Evolutionary conservation across 2,329 filamentous ascomycete genomes (phyloP), one percentile per base, ranked within the genome.

Genomic region (Aspergillus brunneoviolaceus): DNA sequence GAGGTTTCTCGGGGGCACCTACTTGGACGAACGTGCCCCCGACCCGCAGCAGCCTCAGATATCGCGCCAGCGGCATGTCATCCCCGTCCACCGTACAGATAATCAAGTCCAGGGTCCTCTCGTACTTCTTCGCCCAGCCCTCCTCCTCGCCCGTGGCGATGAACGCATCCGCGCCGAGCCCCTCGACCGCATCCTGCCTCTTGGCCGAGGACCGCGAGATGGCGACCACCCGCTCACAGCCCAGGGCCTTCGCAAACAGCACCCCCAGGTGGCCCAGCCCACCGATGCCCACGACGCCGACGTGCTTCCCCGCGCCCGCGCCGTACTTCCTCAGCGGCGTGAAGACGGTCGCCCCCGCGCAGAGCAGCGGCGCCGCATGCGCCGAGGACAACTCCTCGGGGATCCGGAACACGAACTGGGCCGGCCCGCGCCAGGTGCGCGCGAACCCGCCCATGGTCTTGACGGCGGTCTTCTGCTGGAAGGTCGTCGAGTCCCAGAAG

Each of bases 261-360:
- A 94, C 72, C 0, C 85, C 90, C 64, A 92, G 86, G 71, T 94
- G 89, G 0, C 90, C 89, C 0, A 92, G 76, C 0, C 90, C 89
- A 6, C 90, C 90, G 12, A 93, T 80, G 6, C 90, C 89, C 12
- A 91, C 79, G 56, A 94, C 84, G 0, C 86, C 90, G 0, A 94
- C 88, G 4, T 77, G 81, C 73, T 89, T 90, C 4, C 89, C 90
- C 0, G 88, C 87, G 0, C 90, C 90, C 35, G 85, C 82, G 1
- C 85, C 85, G 39, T 89, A 86, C 29, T 87, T 82, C 53, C 83
- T 82, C 16, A 95, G 76, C 0, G 91, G 90, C 4, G 84, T 84
- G 71, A 85, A 95, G 0, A 88, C 84, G 0, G 91, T 95, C 55
- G 94, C 82, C 1, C 91, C 91, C 1, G 87, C 91, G 70, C 91